phyloP scores from a whole-genome alignment of 176 grass and related monocot genomes.

The Oryza rufipogon region DNA sequence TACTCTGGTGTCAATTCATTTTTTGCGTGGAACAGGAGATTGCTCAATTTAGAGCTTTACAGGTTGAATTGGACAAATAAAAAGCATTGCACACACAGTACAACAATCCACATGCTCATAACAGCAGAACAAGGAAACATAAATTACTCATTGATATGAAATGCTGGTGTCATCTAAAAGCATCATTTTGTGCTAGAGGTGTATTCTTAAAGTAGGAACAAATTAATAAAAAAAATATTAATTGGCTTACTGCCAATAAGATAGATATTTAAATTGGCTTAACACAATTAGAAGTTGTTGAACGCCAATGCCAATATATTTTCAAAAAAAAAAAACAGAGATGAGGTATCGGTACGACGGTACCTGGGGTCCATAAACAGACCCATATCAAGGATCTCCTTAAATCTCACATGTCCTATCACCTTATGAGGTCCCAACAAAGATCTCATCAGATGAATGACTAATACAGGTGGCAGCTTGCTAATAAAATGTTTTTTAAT shows the following conservation, averaged over 20 bases:
- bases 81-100: slow-evolving; percentile 7
- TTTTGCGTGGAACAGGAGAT: background rate
- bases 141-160: background rate
- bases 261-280: background rate
- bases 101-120: background rate
- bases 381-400: slow-evolving; percentile 68
- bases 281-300: background rate
- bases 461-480: slow-evolving; percentile 62
- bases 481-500: slow-evolving; percentile 53
- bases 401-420: slow-evolving; percentile 60
- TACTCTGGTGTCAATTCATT: slow-evolving; percentile 15
- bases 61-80: background rate
- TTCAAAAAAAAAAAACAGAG: background rate
- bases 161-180: background rate
- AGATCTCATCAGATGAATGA: slow-evolving; percentile 65
- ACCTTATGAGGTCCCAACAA: slow-evolving; percentile 44
- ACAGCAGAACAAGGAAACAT: background rate
- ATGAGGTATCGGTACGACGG: slow-evolving; percentile 36
- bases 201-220: background rate
- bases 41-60: slow-evolving; percentile 17
- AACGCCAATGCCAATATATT: background rate
- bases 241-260: background rate
- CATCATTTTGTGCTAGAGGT: background rate
- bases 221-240: background rate
- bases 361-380: slow-evolving; percentile 74